A percentile compares a stretch with the other conserved stretches of the same genome.
Conservation (phyloP, 2,329 filamentous ascomycete genomes). For the Zasmidium angulare region DNA sequence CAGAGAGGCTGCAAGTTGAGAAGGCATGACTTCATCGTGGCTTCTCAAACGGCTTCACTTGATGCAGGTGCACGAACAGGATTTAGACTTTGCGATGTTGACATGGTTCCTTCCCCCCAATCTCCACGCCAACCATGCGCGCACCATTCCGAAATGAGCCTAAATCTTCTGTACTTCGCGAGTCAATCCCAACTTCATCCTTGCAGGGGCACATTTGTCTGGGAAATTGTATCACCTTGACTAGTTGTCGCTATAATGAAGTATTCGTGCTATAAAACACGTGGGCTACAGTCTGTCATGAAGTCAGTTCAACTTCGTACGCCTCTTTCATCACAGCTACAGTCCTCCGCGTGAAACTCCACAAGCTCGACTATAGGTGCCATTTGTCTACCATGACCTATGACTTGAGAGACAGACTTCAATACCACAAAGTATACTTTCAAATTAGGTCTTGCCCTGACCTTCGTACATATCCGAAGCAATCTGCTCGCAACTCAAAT, state of each 20-base stretch:
- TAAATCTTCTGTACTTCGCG: not conserved
- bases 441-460: too few relatives aligned
- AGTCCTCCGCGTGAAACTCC: not conserved
- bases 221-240: not conserved
- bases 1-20: too few relatives aligned
- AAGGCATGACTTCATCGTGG: too few relatives aligned
- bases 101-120: not conserved
- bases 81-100: not conserved
- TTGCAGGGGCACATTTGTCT: not conserved
- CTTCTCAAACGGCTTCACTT: too few relatives aligned
- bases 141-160: not conserved
- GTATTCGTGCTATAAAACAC: not conserved
- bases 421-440: too few relatives aligned
- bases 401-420: not conserved
- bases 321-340: not conserved
- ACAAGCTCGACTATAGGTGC: not conserved
- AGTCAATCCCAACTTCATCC: not conserved
- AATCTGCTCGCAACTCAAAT: constrained; percentile 4
- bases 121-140: too few relatives aligned
- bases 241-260: not conserved
- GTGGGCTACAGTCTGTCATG: not conserved
- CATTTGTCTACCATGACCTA: not conserved
- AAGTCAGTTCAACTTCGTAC: not conserved
- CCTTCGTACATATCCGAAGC: too few relatives aligned
- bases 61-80: not conserved